Base-by-base conservation (phyloP, 768 basidiomycete genomes). In the Tricholoma sp. region DNA sequence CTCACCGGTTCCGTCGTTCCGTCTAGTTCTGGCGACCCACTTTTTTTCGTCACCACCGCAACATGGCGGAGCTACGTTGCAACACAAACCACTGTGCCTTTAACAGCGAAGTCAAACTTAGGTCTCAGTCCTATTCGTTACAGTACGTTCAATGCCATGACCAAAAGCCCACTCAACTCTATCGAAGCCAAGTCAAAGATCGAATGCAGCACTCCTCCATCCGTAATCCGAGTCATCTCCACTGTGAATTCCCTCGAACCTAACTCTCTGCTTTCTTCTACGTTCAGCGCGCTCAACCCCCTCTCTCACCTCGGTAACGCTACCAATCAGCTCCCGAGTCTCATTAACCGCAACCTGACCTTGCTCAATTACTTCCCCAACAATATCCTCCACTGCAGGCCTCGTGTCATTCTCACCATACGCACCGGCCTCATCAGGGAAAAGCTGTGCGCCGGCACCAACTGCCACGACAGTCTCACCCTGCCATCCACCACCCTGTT, bases 161-260 rank as follows among this genome's bases (percentile, higher is more conserved):
- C n/a, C n/a, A 27, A 27, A 27, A 27, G 5, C 24, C 24, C 24
- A 27, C 24, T 27, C 24, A 2, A 27, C 24, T 27, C n/a, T n/a
- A n/a, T n/a, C n/a, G 10, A 32, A 32, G 31, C 31, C 31, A 32
- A 32, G 43, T 50, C 29, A 66, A 21, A 71, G 63, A 60, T 76
- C 69, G 53, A 76, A 76, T 1, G 69, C 74, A 5, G 52, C 50
- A 55, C 75, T 75, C 54, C 66, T 66, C 73, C 72, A 75, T 3
- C 64, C 71, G 7, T 55, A 32, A 11, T 32, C n/a, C n/a, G n/a
- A n/a, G n/a, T n/a, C 58, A 55, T 56, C n/a, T n/a, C n/a, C 41
- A 31, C 55, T 56, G 56, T 68, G 67, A 10, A 64, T 64, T 60
- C 50, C 58, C 50, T 64, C 43, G 11, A 45, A 45, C 12, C 43